These are phyloP conservation scores for Spatholobus suberectus DNA, from an alignment of 306 rosid species.

Conservation along the genomic window DNA sequence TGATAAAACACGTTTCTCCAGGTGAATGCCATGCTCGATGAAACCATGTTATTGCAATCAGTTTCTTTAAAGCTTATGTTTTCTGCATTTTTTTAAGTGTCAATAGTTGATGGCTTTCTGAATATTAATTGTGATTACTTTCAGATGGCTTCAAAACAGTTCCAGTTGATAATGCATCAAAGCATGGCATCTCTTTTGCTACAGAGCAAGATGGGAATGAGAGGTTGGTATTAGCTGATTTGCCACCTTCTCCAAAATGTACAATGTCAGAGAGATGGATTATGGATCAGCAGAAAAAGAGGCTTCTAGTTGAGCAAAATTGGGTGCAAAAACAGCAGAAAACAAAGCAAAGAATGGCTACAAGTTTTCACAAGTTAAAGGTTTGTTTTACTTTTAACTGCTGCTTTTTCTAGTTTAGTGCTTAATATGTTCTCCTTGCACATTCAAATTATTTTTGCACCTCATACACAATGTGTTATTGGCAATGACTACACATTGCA, in stretches of 20 bases:
- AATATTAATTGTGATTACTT: constrained; percentile 38
- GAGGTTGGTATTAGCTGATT: constrained; percentile 54
- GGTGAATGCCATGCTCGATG: constrained; percentile 55
- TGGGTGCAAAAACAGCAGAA: constrained; percentile 79
- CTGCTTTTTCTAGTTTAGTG: neutral
- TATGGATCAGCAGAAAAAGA: constrained; percentile 82
- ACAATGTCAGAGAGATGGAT: constrained; percentile 94
- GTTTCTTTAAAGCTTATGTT: constrained; percentile 22
- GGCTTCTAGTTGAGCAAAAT: constrained; percentile 65
- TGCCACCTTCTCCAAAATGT: constrained; percentile 65
- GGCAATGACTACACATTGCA: constrained; percentile 4
- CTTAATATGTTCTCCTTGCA: constrained; percentile 26
- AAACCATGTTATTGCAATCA: constrained; percentile 16
- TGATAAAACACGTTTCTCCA: constrained; percentile 61
- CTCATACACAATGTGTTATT: constrained; percentile 8
- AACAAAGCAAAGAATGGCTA: constrained; percentile 70
- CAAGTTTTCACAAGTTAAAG: constrained; percentile 82
- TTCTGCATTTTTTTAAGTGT: constrained; percentile 32
- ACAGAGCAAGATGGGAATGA: constrained; percentile 66
- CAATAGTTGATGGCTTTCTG: constrained; percentile 46
- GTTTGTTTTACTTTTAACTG: constrained; percentile 51
- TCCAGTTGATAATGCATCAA: constrained; percentile 44
- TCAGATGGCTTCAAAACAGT: constrained; percentile 39
- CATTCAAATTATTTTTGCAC: constrained; percentile 23
- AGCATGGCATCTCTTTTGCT: constrained; percentile 39